phyloP scores from a whole-genome alignment of 2,329 filamentous ascomycete species.

The Cucurbitaria berberidis region DNA sequence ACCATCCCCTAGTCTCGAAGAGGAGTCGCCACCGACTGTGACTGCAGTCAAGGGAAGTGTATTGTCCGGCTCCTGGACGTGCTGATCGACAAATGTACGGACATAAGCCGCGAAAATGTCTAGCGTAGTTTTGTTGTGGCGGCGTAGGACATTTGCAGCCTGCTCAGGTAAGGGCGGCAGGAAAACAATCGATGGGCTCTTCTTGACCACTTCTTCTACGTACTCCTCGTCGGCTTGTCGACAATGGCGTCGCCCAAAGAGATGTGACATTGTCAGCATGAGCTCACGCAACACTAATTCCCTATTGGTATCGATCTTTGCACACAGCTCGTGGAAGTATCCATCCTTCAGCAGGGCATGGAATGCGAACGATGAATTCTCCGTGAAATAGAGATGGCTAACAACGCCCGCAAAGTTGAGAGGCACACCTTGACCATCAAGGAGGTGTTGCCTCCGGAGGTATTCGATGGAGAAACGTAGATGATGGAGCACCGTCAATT shows the following conservation, averaged over 20 bases:
- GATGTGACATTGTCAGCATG: conserved; percentile 71
- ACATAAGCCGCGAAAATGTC: conserved; percentile 73
- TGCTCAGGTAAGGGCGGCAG: conserved; percentile 67
- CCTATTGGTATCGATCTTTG: conserved; percentile 59
- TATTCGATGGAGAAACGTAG: conserved; percentile 83
- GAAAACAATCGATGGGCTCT: conserved; percentile 68
- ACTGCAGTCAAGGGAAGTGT: conserved; percentile 64
- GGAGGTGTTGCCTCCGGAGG: conserved; percentile 70
- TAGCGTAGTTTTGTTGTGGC: conserved; percentile 71
- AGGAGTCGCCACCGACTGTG: conserved; percentile 49
- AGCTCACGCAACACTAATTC: conserved; percentile 62
- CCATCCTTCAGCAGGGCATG: conserved; percentile 74
- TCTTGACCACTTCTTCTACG: conserved; percentile 58
- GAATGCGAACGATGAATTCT: conserved; percentile 77
- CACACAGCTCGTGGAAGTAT: conserved; percentile 71
- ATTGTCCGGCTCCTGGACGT: conserved; percentile 62
- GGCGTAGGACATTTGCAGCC: conserved; percentile 62
- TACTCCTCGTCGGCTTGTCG: conserved; percentile 56
- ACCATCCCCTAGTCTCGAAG: conserved; percentile 1
- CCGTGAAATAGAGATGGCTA: conserved; percentile 76
- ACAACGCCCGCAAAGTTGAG: conserved; percentile 75
- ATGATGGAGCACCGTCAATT: conserved; percentile 75
- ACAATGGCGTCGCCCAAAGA: conserved; percentile 69
- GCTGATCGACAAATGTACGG: conserved; percentile 69
- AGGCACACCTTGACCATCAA: conserved; percentile 66